A percentile compares a stretch with the other conserved stretches of the same genome.
These are phyloP conservation scores for Plasmodium knowlesi DNA, from an alignment of 169 alveolate species.

Conservation along the genomic window DNA sequence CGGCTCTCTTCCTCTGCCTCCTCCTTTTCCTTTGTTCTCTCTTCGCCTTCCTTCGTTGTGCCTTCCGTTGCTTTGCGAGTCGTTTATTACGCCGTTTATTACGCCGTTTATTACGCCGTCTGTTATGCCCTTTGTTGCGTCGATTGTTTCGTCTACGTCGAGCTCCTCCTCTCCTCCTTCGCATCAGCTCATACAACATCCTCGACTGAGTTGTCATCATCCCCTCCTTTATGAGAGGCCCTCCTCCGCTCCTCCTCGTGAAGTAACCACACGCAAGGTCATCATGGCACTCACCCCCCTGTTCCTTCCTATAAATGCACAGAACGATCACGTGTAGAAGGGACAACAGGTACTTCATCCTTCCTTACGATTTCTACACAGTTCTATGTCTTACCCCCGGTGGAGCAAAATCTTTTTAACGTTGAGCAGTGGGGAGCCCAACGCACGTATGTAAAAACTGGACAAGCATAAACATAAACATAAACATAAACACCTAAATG, in stretches of 20 bases:
- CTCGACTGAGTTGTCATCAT: background rate
- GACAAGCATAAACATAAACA: background rate
- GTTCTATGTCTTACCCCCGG: background rate
- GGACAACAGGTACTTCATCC: background rate
- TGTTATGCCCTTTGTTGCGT: background rate
- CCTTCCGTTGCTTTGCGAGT: background rate
- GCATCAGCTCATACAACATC: background rate
- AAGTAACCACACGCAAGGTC: background rate
- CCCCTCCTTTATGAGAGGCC: background rate
- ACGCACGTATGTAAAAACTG: background rate
- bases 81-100: background rate
- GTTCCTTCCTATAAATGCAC: background rate
- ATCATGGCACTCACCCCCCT: background rate
- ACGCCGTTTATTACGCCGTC: background rate
- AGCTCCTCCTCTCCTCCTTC: background rate
- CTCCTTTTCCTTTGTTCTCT: background rate
- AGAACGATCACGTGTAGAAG: background rate
- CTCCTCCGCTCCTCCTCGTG: background rate
- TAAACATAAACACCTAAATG: no score
- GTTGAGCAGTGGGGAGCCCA: background rate
- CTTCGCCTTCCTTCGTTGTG: background rate
- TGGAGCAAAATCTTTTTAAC: background rate
- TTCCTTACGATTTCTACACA: background rate
- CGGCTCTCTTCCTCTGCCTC: background rate
- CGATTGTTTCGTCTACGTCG: background rate